phyloP scores from a whole-genome alignment of 768 basidiomycete species.

The Boletus rubroflammeus region DNA sequence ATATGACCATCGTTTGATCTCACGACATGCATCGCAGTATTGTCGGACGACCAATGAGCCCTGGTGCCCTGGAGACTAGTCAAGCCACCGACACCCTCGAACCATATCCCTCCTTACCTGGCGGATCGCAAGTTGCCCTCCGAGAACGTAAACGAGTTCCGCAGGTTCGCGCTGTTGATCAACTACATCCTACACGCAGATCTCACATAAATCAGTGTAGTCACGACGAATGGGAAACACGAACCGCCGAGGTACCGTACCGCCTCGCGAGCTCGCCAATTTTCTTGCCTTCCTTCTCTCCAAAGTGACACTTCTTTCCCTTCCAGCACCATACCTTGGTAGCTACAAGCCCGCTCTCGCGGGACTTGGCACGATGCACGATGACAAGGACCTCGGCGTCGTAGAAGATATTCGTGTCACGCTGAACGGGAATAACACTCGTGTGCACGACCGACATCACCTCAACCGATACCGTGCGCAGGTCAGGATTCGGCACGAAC shows the following conservation, averaged over 20 bases:
- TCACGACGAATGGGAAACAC: slow-evolving; percentile 19
- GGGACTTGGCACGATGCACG: slow-evolving; percentile 66
- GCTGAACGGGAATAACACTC: slow-evolving; percentile 43
- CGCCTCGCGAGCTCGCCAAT: slow-evolving; percentile 66
- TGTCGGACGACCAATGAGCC: slow-evolving; percentile 72
- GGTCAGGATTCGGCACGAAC: slow-evolving; percentile 32
- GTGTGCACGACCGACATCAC: slow-evolving; percentile 56
- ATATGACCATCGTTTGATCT: slow-evolving; percentile 48
- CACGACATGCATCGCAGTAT: slow-evolving; percentile 78
- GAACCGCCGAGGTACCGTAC: slow-evolving; percentile 64
- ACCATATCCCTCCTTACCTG: slow-evolving; percentile 47
- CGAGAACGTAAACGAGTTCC: slow-evolving; percentile 60
- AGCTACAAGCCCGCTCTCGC: slow-evolving; percentile 57
- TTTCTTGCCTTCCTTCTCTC: slow-evolving; percentile 63
- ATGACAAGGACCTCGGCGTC: slow-evolving; percentile 69
- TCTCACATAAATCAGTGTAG: not conserved
- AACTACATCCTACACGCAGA: slow-evolving; percentile 33
- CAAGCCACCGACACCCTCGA: not conserved
- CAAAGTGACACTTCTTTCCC: slow-evolving; percentile 50
- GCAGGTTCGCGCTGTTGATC: slow-evolving; percentile 62
- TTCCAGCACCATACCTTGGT: slow-evolving; percentile 78
- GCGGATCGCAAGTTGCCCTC: slow-evolving; percentile 67
- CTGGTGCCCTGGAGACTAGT: slow-evolving; percentile 53
- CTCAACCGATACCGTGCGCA: slow-evolving; percentile 69
- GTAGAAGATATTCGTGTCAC: slow-evolving; percentile 57